phyloP scores from a whole-genome alignment of 257 asterid genomes.

The Marsdenia floribunda region DNA sequence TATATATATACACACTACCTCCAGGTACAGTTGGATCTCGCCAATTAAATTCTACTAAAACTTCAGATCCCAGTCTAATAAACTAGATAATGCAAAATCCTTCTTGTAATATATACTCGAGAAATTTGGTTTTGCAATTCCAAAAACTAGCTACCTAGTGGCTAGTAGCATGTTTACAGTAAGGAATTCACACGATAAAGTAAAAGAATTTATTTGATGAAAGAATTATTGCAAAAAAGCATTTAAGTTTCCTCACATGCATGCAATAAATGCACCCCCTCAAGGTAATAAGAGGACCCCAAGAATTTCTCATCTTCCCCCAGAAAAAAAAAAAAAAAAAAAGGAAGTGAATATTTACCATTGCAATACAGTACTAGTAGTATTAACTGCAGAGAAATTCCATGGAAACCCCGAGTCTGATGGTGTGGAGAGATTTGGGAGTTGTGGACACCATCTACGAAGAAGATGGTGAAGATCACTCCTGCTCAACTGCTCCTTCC shows the following conservation, averaged over 20 bases:
- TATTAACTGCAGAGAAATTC: slow-evolving; percentile 4
- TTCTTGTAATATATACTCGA: not conserved
- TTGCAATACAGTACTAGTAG: not conserved
- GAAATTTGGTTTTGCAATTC: not conserved
- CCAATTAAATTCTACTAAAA: not conserved
- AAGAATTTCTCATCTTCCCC: slow-evolving; percentile 16
- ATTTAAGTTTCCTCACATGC: slow-evolving; percentile 65
- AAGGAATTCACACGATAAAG: too few species aligned
- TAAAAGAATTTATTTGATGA: not conserved
- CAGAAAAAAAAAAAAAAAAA: not conserved
- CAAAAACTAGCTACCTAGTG: not conserved
- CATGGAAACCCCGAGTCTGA: slow-evolving; percentile 7
- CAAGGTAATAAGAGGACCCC: slow-evolving; percentile 12
- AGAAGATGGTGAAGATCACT: slow-evolving; percentile 44
- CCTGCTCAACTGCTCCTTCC: slow-evolving; percentile 33
- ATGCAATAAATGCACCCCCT: slow-evolving; percentile 44
- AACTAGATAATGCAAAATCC: not conserved
- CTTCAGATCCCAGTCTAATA: not conserved
- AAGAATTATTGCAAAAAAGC: slow-evolving; percentile 15
- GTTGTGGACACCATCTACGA: slow-evolving; percentile 67
- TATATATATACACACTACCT: not conserved
- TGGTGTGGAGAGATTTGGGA: slow-evolving; percentile 54
- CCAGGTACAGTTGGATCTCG: not conserved
- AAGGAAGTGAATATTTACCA: not conserved
- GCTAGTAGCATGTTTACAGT: too few species aligned